Conservation (phyloP, 495 filamentous ascomycete genomes). For the Melanomma pulvis-pyrius region DNA sequence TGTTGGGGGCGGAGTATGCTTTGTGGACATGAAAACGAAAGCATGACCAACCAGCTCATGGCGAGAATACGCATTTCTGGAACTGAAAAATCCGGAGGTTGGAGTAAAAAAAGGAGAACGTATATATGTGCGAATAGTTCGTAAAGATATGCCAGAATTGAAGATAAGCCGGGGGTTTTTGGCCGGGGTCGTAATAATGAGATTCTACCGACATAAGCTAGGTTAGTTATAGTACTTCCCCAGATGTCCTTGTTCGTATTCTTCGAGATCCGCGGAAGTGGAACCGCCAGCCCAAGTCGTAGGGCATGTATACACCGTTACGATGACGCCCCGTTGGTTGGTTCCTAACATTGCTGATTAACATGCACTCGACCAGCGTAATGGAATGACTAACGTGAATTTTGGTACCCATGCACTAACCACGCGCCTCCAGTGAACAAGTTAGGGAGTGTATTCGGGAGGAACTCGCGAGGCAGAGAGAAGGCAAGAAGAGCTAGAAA, state of each 20-base stretch:
- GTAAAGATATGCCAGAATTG: no score
- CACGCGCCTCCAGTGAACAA: conserved; percentile 24
- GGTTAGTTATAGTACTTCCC: conserved; percentile 30
- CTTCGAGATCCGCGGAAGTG: conserved; percentile 4
- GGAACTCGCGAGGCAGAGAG: conserved; percentile 15
- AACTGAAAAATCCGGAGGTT: no score
- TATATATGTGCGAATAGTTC: no score
- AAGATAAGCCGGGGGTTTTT: not conserved
- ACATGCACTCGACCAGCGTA: not conserved
- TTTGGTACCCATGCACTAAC: conserved; percentile 4
- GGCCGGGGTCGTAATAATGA: conserved; percentile 1
- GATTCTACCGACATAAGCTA: not conserved
- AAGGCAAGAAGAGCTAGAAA: conserved; percentile 42
- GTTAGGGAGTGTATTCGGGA: conserved; percentile 4
- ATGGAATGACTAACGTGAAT: conserved; percentile 16
- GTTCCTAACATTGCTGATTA: conserved; percentile 1
- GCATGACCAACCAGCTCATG: no score
- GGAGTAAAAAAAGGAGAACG: no score
- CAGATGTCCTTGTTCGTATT: conserved; percentile 20
- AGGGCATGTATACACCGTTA: conserved; percentile 26
- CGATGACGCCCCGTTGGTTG: conserved; percentile 28
- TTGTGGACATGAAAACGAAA: no score
- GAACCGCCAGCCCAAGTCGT: not conserved
- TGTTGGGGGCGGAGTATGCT: no score
- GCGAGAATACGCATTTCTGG: no score